Percentiles rank a stretch among this genome's conserved stretches.
These are phyloP conservation scores for Phyllosticta paracitricarpa DNA, from an alignment of 2,329 filamentous ascomycete species.

Conservation along the genomic window DNA sequence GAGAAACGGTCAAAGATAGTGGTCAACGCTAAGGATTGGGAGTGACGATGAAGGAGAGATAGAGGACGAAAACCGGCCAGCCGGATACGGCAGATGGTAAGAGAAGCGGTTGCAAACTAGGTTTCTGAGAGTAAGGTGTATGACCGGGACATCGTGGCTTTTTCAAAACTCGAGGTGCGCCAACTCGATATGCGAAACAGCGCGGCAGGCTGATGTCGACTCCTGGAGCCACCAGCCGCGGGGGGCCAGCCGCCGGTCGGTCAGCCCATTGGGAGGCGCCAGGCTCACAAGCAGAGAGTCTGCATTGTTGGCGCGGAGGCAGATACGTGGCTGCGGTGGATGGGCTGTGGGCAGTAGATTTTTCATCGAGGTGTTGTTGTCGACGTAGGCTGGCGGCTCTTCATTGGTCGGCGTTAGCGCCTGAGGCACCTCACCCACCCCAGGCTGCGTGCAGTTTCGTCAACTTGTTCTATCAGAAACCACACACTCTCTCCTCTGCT, in stretches of 20 bases:
- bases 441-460: neutral
- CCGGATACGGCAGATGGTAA: conserved; percentile 1
- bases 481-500: neutral
- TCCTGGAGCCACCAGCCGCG: neutral
- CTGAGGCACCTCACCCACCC: neutral
- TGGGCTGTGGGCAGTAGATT: neutral
- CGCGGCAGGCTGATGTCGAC: neutral
- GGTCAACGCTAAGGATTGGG: conserved; percentile 2
- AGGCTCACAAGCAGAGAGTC: neutral
- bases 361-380: neutral
- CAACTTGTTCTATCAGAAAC: neutral
- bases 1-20: neutral
- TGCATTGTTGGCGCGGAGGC: neutral
- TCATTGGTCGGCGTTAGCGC: neutral
- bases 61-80: conserved; percentile 10
- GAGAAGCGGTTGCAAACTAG: neutral
- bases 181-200: neutral
- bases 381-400: neutral
- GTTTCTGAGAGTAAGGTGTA: neutral
- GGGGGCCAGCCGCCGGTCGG: neutral
- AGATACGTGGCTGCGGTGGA: neutral
- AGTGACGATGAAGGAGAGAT: conserved; percentile 12
- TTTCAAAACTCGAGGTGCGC: conserved; percentile 9
- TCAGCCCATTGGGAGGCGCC: neutral
- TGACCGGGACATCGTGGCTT: conserved; percentile 8